phyloP scores from a whole-genome alignment of 495 filamentous ascomycete genomes.

The Aspergillus kassunensis region DNA sequence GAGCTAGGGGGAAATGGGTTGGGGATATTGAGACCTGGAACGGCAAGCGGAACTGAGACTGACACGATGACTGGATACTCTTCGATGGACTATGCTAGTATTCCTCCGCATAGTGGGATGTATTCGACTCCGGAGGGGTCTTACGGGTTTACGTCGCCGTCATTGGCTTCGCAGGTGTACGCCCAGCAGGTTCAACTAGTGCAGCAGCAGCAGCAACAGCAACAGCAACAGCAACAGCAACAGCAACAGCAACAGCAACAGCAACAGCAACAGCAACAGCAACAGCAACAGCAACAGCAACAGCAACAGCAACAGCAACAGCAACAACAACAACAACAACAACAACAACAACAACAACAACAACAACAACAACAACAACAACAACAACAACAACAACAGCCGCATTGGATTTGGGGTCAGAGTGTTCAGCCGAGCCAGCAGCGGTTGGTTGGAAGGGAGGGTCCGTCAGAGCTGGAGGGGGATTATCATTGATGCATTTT shows the following conservation, averaged over 20 bases:
- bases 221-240: too few relatives aligned
- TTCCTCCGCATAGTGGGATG: not conserved
- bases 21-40: too few relatives aligned
- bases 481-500: not conserved
- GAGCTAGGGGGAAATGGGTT: not conserved
- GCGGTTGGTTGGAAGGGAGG: constrained; percentile 2
- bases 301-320: too few relatives aligned
- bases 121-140: not conserved
- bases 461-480: constrained; percentile 30
- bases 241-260: too few relatives aligned
- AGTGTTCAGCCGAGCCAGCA: constrained; percentile 7
- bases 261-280: too few relatives aligned
- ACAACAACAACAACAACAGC: constrained; percentile 11
- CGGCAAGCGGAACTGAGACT: not conserved
- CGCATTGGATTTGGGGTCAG: constrained; percentile 28
- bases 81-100: not conserved
- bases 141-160: not conserved
- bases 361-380: too few relatives aligned
- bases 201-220: too few relatives aligned
- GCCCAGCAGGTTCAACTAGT: too few relatives aligned
- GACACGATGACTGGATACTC: not conserved
- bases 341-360: too few relatives aligned
- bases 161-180: not conserved
- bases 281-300: too few relatives aligned
- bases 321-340: too few relatives aligned